These are phyloP conservation scores for Russula ochroleuca DNA, from an alignment of 768 basidiomycete genomes.

Conservation along the genomic window DNA sequence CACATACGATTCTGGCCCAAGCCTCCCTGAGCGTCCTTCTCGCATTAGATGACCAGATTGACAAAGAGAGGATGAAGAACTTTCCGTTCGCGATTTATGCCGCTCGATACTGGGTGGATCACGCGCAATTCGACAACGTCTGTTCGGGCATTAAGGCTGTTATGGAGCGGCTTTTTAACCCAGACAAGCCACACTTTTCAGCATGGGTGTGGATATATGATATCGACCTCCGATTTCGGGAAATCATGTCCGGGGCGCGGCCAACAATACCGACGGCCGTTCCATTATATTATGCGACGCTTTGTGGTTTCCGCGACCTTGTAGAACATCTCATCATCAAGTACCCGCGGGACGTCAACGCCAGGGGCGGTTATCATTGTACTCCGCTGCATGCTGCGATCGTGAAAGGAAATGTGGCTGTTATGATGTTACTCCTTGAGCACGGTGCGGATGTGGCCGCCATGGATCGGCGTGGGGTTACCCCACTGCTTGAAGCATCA, in stretches of 20 bases:
- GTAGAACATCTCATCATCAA: background rate
- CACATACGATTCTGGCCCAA: background rate
- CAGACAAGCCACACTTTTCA: background rate
- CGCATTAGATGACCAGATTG: background rate
- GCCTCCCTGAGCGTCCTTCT: constrained; percentile 3
- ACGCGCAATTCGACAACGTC: background rate
- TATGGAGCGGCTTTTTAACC: constrained; percentile 2
- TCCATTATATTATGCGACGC: constrained; percentile 1
- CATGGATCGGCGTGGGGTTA: rapidly evolving
- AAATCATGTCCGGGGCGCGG: background rate
- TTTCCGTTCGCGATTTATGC: background rate
- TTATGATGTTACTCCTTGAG: background rate
- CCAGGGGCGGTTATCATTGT: background rate
- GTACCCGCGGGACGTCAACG: background rate
- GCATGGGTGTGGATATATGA: constrained; percentile 5
- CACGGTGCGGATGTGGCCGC: background rate
- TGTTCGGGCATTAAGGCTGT: background rate
- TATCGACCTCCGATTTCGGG: background rate
- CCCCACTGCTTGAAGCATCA: background rate
- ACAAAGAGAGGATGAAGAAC: background rate
- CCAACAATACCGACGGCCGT: background rate
- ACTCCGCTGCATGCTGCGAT: background rate
- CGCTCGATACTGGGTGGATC: background rate
- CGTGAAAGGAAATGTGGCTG: background rate
- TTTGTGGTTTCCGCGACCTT: constrained; percentile 1